Evolutionary conservation across 1,139 yeast species (phyloP), one percentile per base, ranked within the genome.

Genomic region (Saccharomyces pastorianus): DNA sequence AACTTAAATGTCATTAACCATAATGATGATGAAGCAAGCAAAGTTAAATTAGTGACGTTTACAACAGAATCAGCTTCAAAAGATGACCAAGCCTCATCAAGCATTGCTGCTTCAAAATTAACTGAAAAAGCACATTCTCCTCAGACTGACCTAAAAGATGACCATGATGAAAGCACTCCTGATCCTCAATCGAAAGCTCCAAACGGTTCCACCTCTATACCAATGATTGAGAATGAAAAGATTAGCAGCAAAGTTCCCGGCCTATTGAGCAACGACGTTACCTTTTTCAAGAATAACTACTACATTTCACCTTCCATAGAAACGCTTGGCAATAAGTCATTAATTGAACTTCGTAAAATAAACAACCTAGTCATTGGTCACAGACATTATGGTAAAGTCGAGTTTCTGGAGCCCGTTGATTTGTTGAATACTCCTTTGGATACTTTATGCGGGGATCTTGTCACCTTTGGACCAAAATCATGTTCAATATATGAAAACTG

Each of bases 221-320:
- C 23, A 17, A 38, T 20, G 20, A 6, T 20, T 38, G 44, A 38
- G 9, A 62, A 57, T 46, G 64, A 60, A 14, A 57, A 55, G 58
- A 61, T 57, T 34, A 61, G 60, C n/a, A 56, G 55, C 17, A 46
- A 20, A 9, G n/a, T 38, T 20, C 44, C 44, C 5, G 49, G 49
- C 5, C 20, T 47, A 14, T 14, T 47, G 13, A 29, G 41, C 13
- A 47, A 74, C 48, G 75, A 73, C 44, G 75, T 74, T 47, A 66
- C 74, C 42, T 73, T 71, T 42, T 77, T 77, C 47, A 84, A 82
- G 32, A 81, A 85, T 51, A 96, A 93, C 1, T 93, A 91, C 71
- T 93, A 95, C 90, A 85, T 84, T 52, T 80, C 87, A 3, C 98
- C 98, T 27, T 74, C 89, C 6, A 65, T 84, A 49, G 77, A 82